These are phyloP conservation scores for Schizopora paradoxa DNA, from an alignment of 1,284 basidiomycete genomes.

Conservation along the genomic window DNA sequence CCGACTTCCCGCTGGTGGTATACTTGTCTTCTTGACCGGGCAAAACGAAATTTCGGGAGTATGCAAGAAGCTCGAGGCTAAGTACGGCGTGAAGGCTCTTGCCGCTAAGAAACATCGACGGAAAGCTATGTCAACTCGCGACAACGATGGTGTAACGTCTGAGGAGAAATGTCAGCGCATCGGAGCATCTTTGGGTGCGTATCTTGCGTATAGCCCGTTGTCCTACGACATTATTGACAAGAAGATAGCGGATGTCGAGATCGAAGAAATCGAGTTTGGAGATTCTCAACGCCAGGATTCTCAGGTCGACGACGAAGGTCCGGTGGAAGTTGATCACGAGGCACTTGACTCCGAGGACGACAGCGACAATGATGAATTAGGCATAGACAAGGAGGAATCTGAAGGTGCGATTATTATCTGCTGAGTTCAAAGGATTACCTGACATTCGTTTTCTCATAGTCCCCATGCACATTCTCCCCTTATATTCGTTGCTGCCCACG, in stretches of 20 bases:
- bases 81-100: conserved; percentile 67
- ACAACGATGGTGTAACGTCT: conserved; percentile 19
- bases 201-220: conserved; percentile 14
- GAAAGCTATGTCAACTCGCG: conserved; percentile 27
- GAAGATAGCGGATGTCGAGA: conserved; percentile 57
- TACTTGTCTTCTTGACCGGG: conserved; percentile 75
- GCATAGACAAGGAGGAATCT: conserved; percentile 51
- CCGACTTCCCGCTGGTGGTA: conserved; percentile 63
- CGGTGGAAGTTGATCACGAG: conserved; percentile 40
- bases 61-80: conserved; percentile 69
- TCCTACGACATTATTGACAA: too few species aligned
- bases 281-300: conserved; percentile 33
- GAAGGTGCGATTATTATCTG: conserved; percentile 43
- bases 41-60: conserved; percentile 69
- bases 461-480: conserved; percentile 67
- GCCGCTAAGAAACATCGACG: conserved; percentile 43
- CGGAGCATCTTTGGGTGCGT: conserved; percentile 27
- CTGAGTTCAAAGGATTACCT: neutral
- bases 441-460: conserved; percentile 30
- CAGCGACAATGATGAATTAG: conserved; percentile 42
- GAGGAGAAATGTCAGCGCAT: conserved; percentile 19
- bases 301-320: conserved; percentile 55
- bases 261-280: conserved; percentile 80
- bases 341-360: conserved; percentile 42
- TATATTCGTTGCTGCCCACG: conserved; percentile 69